phyloP scores from a whole-genome alignment of 257 asterid genomes.

The Plantago elongata region DNA sequence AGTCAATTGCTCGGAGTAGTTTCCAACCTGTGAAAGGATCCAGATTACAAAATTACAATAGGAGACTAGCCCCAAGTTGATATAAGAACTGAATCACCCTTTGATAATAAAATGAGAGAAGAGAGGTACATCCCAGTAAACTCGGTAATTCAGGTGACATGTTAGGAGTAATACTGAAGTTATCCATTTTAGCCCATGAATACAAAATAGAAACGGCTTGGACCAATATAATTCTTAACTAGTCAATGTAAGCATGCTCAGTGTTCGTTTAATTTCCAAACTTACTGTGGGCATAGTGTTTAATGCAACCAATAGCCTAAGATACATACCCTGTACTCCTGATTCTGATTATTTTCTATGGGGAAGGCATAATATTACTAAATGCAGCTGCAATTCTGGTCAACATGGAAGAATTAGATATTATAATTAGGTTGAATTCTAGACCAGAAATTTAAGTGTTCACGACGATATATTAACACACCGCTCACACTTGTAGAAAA shows the following conservation, averaged over 20 bases:
- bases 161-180: no score
- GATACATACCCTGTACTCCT: background rate
- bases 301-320: background rate
- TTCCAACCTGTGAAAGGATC: conserved; percentile 24
- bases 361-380: background rate
- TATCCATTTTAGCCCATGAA: no score
- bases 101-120: no score
- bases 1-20: conserved; percentile 22
- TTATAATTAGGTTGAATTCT: background rate
- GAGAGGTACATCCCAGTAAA: no score
- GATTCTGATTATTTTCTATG: background rate
- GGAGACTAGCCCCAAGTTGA: background rate
- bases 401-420: background rate
- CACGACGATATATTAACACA: background rate
- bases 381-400: conserved; percentile 1
- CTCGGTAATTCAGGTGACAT: no score
- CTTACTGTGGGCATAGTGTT: no score
- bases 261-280: no score
- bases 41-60: background rate
- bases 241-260: no score
- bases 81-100: background rate
- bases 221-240: no score
- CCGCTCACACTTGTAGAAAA: background rate
- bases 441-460: background rate
- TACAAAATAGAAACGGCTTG: no score